These are phyloP conservation scores for Didymella segeticola DNA, from an alignment of 2,329 filamentous ascomycete genomes.

Conservation along the genomic window DNA sequence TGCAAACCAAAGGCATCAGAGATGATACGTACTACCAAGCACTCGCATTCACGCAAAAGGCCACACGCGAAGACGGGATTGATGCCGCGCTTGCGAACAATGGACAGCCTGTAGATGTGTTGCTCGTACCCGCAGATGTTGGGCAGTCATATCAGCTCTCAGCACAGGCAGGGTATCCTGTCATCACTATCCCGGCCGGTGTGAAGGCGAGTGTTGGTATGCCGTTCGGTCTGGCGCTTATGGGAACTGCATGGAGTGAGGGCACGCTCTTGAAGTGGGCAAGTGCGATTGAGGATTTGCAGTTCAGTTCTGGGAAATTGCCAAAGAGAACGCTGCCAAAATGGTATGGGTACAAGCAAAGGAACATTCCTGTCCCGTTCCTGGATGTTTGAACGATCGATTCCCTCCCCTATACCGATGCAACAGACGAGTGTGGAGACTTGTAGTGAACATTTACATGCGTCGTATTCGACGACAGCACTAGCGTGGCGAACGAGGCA, in stretches of 20 bases:
- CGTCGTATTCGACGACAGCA: not conserved
- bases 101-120: conserved; percentile 60
- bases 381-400: not conserved
- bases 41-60: conserved; percentile 65
- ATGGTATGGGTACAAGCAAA: conserved; percentile 49
- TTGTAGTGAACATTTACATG: not conserved
- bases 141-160: conserved; percentile 73
- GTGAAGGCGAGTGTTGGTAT: conserved; percentile 55
- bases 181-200: conserved; percentile 72
- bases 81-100: conserved; percentile 66
- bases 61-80: conserved; percentile 70
- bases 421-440: not conserved
- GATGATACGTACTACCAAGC: conserved; percentile 73
- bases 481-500: not conserved
- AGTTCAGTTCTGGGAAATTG: conserved; percentile 24
- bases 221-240: conserved; percentile 55
- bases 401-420: too few relatives aligned
- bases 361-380: conserved; percentile 46
- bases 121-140: conserved; percentile 73
- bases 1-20: conserved; percentile 65
- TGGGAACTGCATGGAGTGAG: conserved; percentile 69
- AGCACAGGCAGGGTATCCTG: conserved; percentile 77
- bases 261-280: conserved; percentile 64
- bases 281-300: conserved; percentile 56
- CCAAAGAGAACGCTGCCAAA: conserved; percentile 40